Percentiles rank a stretch among this genome's conserved stretches.
phyloP scores from a whole-genome alignment of 2,329 filamentous ascomycete genomes.

The Zymoseptoria crescenta region DNA sequence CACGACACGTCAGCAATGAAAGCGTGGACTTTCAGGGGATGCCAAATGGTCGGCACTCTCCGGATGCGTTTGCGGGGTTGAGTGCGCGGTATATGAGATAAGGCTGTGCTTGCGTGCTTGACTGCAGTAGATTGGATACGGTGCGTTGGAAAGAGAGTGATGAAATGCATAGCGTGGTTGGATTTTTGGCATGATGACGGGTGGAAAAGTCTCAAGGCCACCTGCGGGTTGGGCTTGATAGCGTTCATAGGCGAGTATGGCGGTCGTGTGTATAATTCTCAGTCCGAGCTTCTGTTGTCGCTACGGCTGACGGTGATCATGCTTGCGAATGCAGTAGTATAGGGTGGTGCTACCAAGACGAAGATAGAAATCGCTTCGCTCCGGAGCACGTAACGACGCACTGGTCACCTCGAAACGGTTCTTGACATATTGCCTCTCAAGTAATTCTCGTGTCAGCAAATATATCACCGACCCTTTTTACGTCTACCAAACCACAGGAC shows the following conservation, averaged over 20 bases:
- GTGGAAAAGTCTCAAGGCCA: not conserved
- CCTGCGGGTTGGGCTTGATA: not conserved
- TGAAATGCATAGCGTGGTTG: not conserved
- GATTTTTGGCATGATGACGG: not conserved
- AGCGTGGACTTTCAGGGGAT: slow-evolving; percentile 59
- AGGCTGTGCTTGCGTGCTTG: not conserved
- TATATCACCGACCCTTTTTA: no score
- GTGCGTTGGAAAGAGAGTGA: not conserved
- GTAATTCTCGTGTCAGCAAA: no score
- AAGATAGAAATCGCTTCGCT: no score
- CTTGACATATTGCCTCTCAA: no score
- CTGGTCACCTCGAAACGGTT: no score
- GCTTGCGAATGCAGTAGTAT: not conserved
- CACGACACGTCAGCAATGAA: slow-evolving; percentile 53
- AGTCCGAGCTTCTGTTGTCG: not conserved
- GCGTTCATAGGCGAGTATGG: not conserved
- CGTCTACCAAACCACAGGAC: no score
- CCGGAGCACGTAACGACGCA: no score
- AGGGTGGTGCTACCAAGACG: no score
- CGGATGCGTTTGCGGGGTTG: slow-evolving; percentile 70
- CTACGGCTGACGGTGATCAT: not conserved
- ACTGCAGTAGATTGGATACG: not conserved
- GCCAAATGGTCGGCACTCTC: slow-evolving; percentile 62
- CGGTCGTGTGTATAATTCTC: not conserved
- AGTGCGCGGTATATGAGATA: slow-evolving; percentile 45